Evolutionary conservation across 768 basidiomycete species (phyloP), one percentile per base, ranked within the genome.

Genomic region (Cyclocybe aegerita): DNA sequence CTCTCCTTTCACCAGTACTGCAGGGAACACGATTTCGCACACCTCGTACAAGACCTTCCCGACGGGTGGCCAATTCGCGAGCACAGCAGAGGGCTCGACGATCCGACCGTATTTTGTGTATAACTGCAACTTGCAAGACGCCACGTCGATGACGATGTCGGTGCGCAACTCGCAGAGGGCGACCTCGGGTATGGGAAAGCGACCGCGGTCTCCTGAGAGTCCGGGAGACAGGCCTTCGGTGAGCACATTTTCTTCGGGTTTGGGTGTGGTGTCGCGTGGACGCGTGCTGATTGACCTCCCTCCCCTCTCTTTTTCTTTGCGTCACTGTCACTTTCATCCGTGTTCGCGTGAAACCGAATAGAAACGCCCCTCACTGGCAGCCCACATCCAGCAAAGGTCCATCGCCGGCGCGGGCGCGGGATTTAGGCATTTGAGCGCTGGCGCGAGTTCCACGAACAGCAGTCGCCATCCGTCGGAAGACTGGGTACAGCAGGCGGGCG

Each of bases 401-500:
- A 48, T 48, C 59, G 53, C 29, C 53, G 49, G 31, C 9, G 23
- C 23, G 3, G 23, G 23, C 23, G 23, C 39, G 12, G 53, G 53
- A 43, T 53, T 55, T 41, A 49, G 45, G 12, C 53, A 52, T n/a
- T 41, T 56, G 17, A 57, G 53, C 36, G 35, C 39, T 15, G 23
- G 23, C 23, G 23, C 23, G 23, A 55, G 52, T 46, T 62, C 77
- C 48, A 59, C 69, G 39, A 62, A 54, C 60, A 71, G 68, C 56
- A 73, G 76, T 57, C 65, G 74, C 23, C 69, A 74, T 37, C 65
- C 69, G 12, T 76, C 80, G 7, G 88, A 89, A 50, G 88, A 90
- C 60, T 91, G 87, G 89, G 88, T 90, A 9, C 72, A 75, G 50
- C 86, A 84, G 60, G 79, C 89, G 4, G 76, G 80, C 47, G 83